Evolutionary conservation across 2,329 filamentous ascomycete genomes (phyloP).

Genomic region (Helotiales sp.): DNA sequence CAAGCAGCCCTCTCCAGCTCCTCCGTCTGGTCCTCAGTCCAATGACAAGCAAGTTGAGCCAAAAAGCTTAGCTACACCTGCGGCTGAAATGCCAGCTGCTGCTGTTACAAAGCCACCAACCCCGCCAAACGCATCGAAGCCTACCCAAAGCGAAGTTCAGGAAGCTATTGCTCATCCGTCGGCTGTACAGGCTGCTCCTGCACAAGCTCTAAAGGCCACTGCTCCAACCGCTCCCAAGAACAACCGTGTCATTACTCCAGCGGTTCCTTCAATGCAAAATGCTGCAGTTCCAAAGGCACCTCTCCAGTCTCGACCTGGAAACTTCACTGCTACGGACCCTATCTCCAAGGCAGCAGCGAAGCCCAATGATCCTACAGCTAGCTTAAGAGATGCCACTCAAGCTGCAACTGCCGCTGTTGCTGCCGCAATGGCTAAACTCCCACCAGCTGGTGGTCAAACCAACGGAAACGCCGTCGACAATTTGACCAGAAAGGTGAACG

Average conservation of each 20-base stretch:
- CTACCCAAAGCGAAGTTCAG: conserved; percentile 53
- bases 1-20: conserved; percentile 45
- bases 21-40: conserved; percentile 42
- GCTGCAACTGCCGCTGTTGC: conserved; percentile 77
- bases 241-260: conserved; percentile 59
- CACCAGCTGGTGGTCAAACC: conserved; percentile 37
- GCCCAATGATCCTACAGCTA: conserved; percentile 35
- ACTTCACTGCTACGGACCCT: conserved; percentile 8
- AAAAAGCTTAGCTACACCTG: conserved; percentile 51
- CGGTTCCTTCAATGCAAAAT: conserved; percentile 59
- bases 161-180: conserved; percentile 42
- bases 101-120: conserved; percentile 51
- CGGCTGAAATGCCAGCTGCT: conserved; percentile 36
- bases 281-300: conserved; percentile 42
- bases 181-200: conserved; percentile 11
- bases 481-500: conserved; percentile 71
- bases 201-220: conserved; percentile 20
- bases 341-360: neutral
- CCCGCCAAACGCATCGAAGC: conserved; percentile 69
- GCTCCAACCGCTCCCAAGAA: conserved; percentile 43
- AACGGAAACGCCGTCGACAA: conserved; percentile 61
- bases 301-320: conserved; percentile 38
- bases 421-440: conserved; percentile 74
- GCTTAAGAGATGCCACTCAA: conserved; percentile 67
- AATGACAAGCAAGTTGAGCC: conserved; percentile 51